Evolutionary conservation across 495 filamentous ascomycete species (phyloP).

Genomic region (Penicillium canescens): DNA sequence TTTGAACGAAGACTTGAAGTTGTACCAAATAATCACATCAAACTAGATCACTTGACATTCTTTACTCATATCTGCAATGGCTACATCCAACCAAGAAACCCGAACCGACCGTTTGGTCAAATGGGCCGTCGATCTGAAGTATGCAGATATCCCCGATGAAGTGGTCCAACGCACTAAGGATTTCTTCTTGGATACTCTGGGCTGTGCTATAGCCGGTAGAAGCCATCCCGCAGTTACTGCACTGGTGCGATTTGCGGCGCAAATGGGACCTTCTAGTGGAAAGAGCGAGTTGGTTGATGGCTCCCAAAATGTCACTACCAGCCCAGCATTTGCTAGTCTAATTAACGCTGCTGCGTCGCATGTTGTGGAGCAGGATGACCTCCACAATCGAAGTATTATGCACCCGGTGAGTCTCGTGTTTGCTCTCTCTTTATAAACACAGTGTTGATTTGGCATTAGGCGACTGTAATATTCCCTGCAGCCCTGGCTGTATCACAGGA

Average conservation of each 20-base stretch:
- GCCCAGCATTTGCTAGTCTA: conserved; percentile 35
- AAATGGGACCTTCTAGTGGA: conserved; percentile 34
- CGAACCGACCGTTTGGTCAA: conserved; percentile 25
- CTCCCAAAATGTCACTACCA: conserved; percentile 19
- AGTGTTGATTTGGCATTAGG: conserved; percentile 13
- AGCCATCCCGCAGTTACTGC: conserved; percentile 32
- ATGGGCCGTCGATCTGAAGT: conserved; percentile 28
- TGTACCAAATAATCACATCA: not conserved
- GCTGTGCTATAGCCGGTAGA: conserved; percentile 37
- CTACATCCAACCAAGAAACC: conserved; percentile 4
- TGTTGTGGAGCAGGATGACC: conserved; percentile 41
- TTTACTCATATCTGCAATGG: not conserved
- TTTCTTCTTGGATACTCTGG: conserved; percentile 35
- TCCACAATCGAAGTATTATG: conserved; percentile 40
- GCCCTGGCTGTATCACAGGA: conserved; percentile 38
- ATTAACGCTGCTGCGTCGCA: conserved; percentile 37
- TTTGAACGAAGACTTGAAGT: not conserved
- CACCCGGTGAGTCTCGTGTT: conserved; percentile 30
- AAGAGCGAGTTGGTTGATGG: conserved; percentile 35
- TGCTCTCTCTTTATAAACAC: not conserved
- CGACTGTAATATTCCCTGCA: conserved; percentile 36
- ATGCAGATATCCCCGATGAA: conserved; percentile 27
- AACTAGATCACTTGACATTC: not conserved
- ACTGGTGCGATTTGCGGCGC: conserved; percentile 24
- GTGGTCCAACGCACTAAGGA: conserved; percentile 37